phyloP scores from a whole-genome alignment of 192 early-diverging fungal species.

The Coemansia sp. region DNA sequence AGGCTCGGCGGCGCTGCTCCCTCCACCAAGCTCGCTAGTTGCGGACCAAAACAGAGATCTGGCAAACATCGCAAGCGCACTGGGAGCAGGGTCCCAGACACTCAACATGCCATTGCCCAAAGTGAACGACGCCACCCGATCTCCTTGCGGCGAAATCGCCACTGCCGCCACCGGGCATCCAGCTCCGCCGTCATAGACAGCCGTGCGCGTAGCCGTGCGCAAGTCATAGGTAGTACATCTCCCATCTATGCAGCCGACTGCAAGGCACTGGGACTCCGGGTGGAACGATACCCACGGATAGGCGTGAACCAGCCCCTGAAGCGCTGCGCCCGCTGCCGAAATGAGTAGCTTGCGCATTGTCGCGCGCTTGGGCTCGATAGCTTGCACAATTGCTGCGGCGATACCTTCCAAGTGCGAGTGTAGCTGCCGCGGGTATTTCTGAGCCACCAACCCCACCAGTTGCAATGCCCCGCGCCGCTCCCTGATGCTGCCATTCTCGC shows the following conservation, averaged over 20 bases:
- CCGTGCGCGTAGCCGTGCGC: slow-evolving; percentile 44
- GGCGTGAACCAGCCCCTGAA: slow-evolving; percentile 41
- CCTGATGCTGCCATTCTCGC: slow-evolving; percentile 4
- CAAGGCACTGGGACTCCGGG: slow-evolving; percentile 38
- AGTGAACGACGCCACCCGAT: slow-evolving; percentile 52
- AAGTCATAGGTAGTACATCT: slow-evolving; percentile 43
- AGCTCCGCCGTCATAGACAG: slow-evolving; percentile 24
- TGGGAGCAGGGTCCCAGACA: slow-evolving; percentile 51
- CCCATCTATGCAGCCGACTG: slow-evolving; percentile 36
- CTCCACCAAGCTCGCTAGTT: slow-evolving; percentile 2
- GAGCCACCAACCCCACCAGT: slow-evolving; percentile 35
- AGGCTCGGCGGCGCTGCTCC: not conserved
- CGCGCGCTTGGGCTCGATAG: slow-evolving; percentile 43
- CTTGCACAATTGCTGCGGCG: slow-evolving; percentile 33
- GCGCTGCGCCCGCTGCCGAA: slow-evolving; percentile 43
- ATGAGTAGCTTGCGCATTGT: slow-evolving; percentile 34
- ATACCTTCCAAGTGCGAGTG: slow-evolving; percentile 33
- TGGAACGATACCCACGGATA: slow-evolving; percentile 49
- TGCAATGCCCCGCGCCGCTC: slow-evolving; percentile 48
- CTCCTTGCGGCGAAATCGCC: slow-evolving; percentile 43
- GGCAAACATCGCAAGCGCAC: slow-evolving; percentile 49
- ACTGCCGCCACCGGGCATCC: slow-evolving; percentile 36
- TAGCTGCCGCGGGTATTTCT: slow-evolving; percentile 26
- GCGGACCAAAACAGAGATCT: slow-evolving; percentile 42
- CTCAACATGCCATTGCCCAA: slow-evolving; percentile 31